A percentile compares a stretch with the other conserved stretches of the same genome.
Conservation (phyloP, 2,329 filamentous ascomycete genomes). For the Cladosporium sp. region DNA sequence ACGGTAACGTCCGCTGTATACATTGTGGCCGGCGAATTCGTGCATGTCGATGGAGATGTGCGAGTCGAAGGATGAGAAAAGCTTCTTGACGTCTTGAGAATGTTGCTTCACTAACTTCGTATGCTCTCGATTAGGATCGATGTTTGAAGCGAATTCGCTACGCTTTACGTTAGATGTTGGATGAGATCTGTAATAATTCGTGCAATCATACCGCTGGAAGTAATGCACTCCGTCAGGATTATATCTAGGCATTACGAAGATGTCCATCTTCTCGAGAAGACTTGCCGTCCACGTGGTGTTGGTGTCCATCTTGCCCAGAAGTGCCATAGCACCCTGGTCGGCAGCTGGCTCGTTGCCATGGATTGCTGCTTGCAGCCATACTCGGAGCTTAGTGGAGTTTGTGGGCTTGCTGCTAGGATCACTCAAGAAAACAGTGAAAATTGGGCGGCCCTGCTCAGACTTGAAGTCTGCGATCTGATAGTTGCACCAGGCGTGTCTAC, state of each 20-base stretch:
- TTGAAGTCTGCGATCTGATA: conserved; percentile 18
- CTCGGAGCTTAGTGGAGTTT: conserved; percentile 27
- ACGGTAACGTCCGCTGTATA: conserved; percentile 29
- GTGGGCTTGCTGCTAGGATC: conserved; percentile 12
- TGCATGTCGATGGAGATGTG: conserved; percentile 36
- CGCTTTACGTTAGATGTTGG: not conserved
- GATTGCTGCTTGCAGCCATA: conserved; percentile 36
- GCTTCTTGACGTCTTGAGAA: conserved; percentile 30
- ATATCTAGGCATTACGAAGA: conserved; percentile 17
- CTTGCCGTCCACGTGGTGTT: conserved; percentile 31
- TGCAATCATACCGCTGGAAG: conserved; percentile 20
- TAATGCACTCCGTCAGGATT: conserved; percentile 21
- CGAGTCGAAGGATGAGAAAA: conserved; percentile 30
- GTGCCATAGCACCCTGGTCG: conserved; percentile 33
- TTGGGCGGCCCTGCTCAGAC: conserved; percentile 18
- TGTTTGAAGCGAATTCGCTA: conserved; percentile 25
- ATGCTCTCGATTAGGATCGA: conserved; percentile 19
- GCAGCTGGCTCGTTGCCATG: conserved; percentile 38
- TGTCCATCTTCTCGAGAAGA: conserved; percentile 27
- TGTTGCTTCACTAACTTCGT: conserved; percentile 30
- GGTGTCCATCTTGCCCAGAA: conserved; percentile 34
- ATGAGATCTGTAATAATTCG: not conserved
- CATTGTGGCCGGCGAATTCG: conserved; percentile 29
- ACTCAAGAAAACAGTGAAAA: conserved; percentile 28
- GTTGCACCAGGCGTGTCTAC: conserved; percentile 19